Evolutionary conservation across 306 rosid species (phyloP), one percentile per base, ranked within the genome.

Genomic region (Lathyrus oleraceus): DNA sequence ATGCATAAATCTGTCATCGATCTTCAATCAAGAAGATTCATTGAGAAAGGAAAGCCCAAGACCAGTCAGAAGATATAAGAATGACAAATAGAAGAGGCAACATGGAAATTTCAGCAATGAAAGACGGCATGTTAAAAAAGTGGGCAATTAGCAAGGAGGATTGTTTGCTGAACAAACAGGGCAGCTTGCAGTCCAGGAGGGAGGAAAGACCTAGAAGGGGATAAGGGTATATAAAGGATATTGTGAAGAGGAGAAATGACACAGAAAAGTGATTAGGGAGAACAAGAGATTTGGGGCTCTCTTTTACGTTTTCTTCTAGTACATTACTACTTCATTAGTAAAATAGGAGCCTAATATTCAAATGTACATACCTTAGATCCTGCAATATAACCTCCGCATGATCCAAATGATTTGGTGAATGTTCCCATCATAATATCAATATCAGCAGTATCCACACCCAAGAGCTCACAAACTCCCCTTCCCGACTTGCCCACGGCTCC

Each of bases 391-490:
- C 98, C 98, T 59, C 98, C 96, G 49, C 91, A 92, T 45, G 98
- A 89, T 48, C 98, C 98, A 69, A 92, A 92, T 16, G 98, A 92
- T 80, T 92, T 92, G 49, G 98, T 92, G 76, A 92, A 92, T 38
- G 98, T 92, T 72, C 98, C 96, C 98, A 89, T 92, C 98, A 92
- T 89, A 79, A 92, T 75, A 80, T 92, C 98, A 38, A 89, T 78
- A 79, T 86, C 96, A 48, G 91, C 92, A 63, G 95, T 67, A 78
- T 92, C 91, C 69, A 87, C 98, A 58, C 91, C 96, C 75, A 92
- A 77, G 49, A 92, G 96, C 81, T 92, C 98, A 89, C 98, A 79
- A 47, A 78, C 81, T 16, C 77, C 83, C 76, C 78, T 70, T 21
- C 81, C 97, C 5, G 96, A 54, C 84, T 86, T 88, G 61, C 97